Evolutionary conservation across 176 grass and related monocot genomes (phyloP).

Genomic region (Carex scoparia): DNA sequence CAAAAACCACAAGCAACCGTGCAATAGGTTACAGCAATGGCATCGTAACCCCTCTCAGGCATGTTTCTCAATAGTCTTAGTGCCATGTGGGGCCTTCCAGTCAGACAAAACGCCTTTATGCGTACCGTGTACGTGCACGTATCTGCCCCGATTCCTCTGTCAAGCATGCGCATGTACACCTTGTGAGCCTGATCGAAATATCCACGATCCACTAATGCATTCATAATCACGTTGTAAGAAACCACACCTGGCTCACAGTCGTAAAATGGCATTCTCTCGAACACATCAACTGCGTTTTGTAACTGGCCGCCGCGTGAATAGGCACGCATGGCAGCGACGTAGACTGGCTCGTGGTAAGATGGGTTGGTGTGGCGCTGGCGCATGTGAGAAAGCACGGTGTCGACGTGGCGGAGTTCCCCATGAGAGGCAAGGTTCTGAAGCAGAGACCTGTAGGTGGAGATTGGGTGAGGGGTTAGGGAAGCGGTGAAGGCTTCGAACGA

Average conservation of each 20-base stretch:
- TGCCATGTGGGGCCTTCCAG: conserved; percentile 51
- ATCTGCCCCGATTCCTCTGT: conserved; percentile 49
- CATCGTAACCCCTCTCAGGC: conserved; percentile 43
- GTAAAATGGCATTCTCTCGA: conserved; percentile 92
- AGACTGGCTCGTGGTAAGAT: conserved; percentile 42
- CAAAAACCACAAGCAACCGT: conserved; percentile 59
- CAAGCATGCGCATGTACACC: conserved; percentile 79
- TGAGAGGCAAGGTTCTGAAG: conserved; percentile 39
- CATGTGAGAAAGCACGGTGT: conserved; percentile 41
- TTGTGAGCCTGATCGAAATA: conserved; percentile 94
- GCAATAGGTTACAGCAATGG: conserved; percentile 48
- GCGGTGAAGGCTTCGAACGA: conserved; percentile 13
- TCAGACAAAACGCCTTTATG: conserved; percentile 80
- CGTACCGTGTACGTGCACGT: conserved; percentile 66
- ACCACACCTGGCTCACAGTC: conserved; percentile 53
- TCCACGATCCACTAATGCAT: conserved; percentile 52
- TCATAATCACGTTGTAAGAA: conserved; percentile 88
- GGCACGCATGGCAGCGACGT: conserved; percentile 52
- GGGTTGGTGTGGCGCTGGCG: conserved; percentile 31
- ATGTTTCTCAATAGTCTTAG: conserved; percentile 66
- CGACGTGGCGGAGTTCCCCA: conserved; percentile 38
- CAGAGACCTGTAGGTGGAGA: conserved; percentile 38
- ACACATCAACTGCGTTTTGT: conserved; percentile 67
- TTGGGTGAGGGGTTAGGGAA: conserved; percentile 2
- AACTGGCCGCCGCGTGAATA: conserved; percentile 49